These are phyloP conservation scores for Aspergillus sp. DNA, from an alignment of 2,329 filamentous ascomycete genomes.

Conservation along the genomic window DNA sequence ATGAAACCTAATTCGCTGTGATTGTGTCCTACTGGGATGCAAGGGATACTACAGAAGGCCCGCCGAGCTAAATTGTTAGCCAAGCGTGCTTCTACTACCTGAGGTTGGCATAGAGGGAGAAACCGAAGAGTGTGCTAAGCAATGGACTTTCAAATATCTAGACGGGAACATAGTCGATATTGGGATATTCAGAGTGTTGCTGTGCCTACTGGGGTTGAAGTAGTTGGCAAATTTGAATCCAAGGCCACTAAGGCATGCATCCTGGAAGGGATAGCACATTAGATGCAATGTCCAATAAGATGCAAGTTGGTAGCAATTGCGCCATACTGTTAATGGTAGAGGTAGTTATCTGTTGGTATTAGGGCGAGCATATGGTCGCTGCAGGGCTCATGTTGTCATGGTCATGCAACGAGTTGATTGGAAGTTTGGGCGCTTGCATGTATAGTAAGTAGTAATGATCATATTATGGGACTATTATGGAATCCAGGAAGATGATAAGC, in stretches of 20 bases:
- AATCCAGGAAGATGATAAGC: background rate
- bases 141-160: background rate
- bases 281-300: background rate
- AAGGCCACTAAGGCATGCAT: background rate
- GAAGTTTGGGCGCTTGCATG: background rate
- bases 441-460: too few species aligned
- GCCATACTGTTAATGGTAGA: background rate
- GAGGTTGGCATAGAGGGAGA: background rate
- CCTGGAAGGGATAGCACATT: slow-evolving; percentile 1
- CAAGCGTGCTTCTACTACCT: slow-evolving; percentile 5
- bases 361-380: background rate
- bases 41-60: slow-evolving; percentile 12
- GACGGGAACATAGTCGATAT: background rate
- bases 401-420: background rate
- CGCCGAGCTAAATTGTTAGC: background rate
- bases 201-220: background rate
- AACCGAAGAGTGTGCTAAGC: background rate
- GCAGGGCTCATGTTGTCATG: background rate
- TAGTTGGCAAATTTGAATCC: background rate
- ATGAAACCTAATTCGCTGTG: slow-evolving; percentile 20
- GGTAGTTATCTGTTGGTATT: background rate
- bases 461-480: too few species aligned
- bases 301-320: background rate
- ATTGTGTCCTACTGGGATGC: slow-evolving; percentile 9
- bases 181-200: slow-evolving; percentile 1